phyloP scores from a whole-genome alignment of 768 basidiomycete genomes.

The Asterophora lycoperdoides region DNA sequence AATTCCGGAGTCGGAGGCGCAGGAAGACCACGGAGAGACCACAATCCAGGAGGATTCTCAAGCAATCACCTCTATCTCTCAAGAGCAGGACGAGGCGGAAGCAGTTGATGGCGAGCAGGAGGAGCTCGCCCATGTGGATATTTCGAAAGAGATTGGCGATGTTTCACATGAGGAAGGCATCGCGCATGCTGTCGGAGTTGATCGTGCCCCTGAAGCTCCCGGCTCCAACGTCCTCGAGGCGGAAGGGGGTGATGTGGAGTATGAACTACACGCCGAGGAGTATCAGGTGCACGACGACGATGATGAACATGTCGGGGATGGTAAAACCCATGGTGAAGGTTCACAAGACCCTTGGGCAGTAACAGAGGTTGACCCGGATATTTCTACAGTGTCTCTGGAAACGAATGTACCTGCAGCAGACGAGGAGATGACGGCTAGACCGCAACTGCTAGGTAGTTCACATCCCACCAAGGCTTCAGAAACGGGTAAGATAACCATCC shows the following conservation, averaged over 20 bases:
- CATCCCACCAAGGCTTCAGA: not conserved
- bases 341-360: constrained; percentile 4
- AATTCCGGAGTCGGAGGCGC: not conserved
- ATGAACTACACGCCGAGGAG: not conserved
- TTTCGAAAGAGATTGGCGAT: not conserved
- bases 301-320: constrained; percentile 5
- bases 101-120: constrained; percentile 10
- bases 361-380: constrained; percentile 6
- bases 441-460: not conserved
- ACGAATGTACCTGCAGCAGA: not conserved
- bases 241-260: constrained; percentile 16
- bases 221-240: constrained; percentile 19
- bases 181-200: not conserved
- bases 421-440: not conserved
- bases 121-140: constrained; percentile 11
- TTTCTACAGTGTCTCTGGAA: not conserved
- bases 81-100: not conserved
- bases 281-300: constrained; percentile 19
- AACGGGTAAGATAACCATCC: not conserved
- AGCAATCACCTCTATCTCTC: not conserved
- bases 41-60: not conserved
- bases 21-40: not conserved
- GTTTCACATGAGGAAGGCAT: constrained; percentile 1
- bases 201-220: constrained; percentile 12
- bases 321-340: not conserved